phyloP scores from a whole-genome alignment of 2,329 filamentous ascomycete species.

The Diplodia sapinea region DNA sequence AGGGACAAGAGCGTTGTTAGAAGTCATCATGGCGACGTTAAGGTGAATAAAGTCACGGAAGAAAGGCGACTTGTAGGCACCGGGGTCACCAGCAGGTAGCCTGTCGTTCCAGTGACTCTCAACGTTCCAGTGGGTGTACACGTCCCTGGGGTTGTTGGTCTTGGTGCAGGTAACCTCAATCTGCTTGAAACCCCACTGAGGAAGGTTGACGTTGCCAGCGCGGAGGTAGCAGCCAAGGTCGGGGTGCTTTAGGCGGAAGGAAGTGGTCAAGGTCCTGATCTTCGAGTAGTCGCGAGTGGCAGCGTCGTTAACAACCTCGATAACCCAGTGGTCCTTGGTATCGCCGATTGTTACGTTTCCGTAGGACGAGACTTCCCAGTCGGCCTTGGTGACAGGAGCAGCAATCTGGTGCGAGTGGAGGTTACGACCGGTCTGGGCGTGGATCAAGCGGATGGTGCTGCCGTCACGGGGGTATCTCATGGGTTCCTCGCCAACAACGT shows the following conservation, averaged over 20 bases:
- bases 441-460: constrained; percentile 82
- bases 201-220: constrained; percentile 93
- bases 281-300: constrained; percentile 83
- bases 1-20: constrained; percentile 96
- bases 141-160: constrained; percentile 87
- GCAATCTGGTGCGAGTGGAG: constrained; percentile 91
- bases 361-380: constrained; percentile 93
- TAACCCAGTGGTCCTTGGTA: constrained; percentile 95
- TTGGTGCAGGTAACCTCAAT: constrained; percentile 97
- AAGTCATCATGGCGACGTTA: constrained; percentile 99
- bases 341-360: constrained; percentile 95
- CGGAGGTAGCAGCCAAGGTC: constrained; percentile 89
- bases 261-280: constrained; percentile 88
- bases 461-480: constrained; percentile 78
- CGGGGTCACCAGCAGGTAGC: constrained; percentile 85
- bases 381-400: constrained; percentile 85
- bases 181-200: constrained; percentile 99
- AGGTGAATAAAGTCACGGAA: constrained; percentile 96
- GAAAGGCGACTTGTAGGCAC: constrained; percentile 95
- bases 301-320: constrained; percentile 91
- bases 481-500: constrained; percentile 71
- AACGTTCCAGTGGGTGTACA: constrained; percentile 99
- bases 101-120: constrained; percentile 94
- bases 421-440: constrained; percentile 95
- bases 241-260: constrained; percentile 85